These are phyloP conservation scores for Chaetomium olivaceum DNA, from an alignment of 2,329 filamentous ascomycete genomes.

Conservation along the genomic window DNA sequence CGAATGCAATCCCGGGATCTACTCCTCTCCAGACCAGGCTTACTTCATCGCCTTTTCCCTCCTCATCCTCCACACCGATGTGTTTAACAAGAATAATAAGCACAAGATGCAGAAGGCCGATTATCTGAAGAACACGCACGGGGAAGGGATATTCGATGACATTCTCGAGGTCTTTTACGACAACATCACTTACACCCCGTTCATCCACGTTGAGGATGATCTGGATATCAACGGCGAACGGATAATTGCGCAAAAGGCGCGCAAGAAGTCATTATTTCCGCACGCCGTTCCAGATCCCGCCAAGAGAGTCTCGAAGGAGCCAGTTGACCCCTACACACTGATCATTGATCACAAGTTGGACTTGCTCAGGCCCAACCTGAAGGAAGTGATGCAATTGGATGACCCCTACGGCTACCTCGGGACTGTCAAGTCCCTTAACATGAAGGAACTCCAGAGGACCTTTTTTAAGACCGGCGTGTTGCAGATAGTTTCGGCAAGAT, in stretches of 20 bases:
- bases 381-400: constrained; percentile 88
- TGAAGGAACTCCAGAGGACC: constrained; percentile 78
- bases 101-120: constrained; percentile 97
- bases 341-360: constrained; percentile 90
- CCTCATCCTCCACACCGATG: constrained; percentile 92
- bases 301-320: constrained; percentile 71
- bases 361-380: constrained; percentile 76
- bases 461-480: constrained; percentile 91
- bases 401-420: constrained; percentile 90
- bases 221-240: constrained; percentile 76
- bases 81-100: constrained; percentile 99
- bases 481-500: constrained; percentile 92
- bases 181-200: constrained; percentile 97
- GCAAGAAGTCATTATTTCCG: constrained; percentile 69
- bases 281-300: constrained; percentile 64
- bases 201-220: constrained; percentile 96
- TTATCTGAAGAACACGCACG: constrained; percentile 91
- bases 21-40: constrained; percentile 86
- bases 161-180: constrained; percentile 96
- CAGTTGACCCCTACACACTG: constrained; percentile 90
- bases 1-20: constrained; percentile 97
- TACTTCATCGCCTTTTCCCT: constrained; percentile 98
- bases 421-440: constrained; percentile 71
- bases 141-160: constrained; percentile 90
- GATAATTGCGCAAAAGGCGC: constrained; percentile 68